Base-by-base conservation (phyloP, 495 filamentous ascomycete genomes). In the Glutinoglossum americanum region DNA sequence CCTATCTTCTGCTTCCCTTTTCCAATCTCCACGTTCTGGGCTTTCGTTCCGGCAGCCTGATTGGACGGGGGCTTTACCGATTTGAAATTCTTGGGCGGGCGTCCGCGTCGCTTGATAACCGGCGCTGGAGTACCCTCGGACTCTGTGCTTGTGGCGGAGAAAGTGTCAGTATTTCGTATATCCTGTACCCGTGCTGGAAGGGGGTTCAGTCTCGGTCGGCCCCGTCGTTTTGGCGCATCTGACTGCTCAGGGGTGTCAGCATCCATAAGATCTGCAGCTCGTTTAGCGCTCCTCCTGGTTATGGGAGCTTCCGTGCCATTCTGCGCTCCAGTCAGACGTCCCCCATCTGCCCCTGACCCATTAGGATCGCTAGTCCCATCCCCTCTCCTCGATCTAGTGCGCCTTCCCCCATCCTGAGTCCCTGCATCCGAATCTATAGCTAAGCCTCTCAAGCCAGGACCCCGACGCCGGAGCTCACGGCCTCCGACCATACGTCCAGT, bases 91-190 rank as follows among this genome's bases (percentile, higher is more conserved):
- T 56, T 56, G 7, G 57, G 57, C 9, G 57, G 57, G 9, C 57
- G 57, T 7, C 57, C 57, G 21, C 57, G 57, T 23, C 57, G 44
- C 23, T 59, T 59, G n/a, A 41, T 19, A 21, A 33, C 25, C n/a
- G 49, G 57, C 5, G 56, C 39, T 30, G 56, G 44, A 19, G 30
- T 49, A n/a, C 30, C 23, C n/a, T 58, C 39, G 19, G 49, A 53
- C 27, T 58, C 57, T 6, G 51, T 58, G 21, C 44, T 54, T 26
- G 57, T 53, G 15, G 27, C 54, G 21, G 54, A 45, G 54, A 41
- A 23, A 23, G 32, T 7, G n/a, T 45, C 15, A 1, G n/a, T 30
- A 11, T 56, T 33, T 7, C 54, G 54, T 17, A 56, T 45, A 39
- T 37, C 32, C 32, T 27, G 54, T 30, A 56, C 27, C 1, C 54